A percentile compares a stretch with the other conserved stretches of the same genome.
These are phyloP conservation scores for Alternaria ventricosa DNA, from an alignment of 2,329 filamentous ascomycete species.

Conservation along the genomic window DNA sequence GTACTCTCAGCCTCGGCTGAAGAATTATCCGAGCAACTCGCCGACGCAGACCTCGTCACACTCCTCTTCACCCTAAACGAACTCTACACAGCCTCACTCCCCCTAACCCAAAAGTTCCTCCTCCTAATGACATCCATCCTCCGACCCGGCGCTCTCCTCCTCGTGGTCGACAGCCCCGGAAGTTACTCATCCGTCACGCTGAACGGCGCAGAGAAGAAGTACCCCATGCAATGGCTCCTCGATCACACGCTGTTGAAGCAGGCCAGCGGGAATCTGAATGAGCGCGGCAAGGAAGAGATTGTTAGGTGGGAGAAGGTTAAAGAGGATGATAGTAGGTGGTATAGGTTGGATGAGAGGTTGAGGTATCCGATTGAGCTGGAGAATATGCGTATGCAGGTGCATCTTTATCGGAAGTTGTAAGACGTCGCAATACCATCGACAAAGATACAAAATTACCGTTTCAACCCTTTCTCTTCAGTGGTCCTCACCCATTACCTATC, in stretches of 20 bases:
- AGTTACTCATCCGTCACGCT: constrained; percentile 86
- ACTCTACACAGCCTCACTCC: constrained; percentile 79
- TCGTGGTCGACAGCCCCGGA: constrained; percentile 92
- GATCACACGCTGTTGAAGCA: constrained; percentile 75
- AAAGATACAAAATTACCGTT: not conserved
- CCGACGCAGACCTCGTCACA: constrained; percentile 66
- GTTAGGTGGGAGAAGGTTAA: constrained; percentile 74
- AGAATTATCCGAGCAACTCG: constrained; percentile 42
- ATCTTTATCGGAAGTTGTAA: constrained; percentile 66
- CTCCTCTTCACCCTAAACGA: constrained; percentile 96
- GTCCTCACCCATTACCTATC: not conserved
- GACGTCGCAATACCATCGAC: not conserved
- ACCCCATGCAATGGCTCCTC: constrained; percentile 93
- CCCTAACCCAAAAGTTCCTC: constrained; percentile 78
- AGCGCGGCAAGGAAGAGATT: constrained; percentile 18
- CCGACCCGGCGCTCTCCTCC: constrained; percentile 68
- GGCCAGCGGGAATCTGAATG: constrained; percentile 14
- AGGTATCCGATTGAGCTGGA: constrained; percentile 85
- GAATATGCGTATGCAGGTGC: constrained; percentile 94
- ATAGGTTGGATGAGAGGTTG: constrained; percentile 68
- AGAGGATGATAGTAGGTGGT: constrained; percentile 83
- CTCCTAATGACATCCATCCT: constrained; percentile 68
- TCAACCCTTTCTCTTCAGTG: not conserved
- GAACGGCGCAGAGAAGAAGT: constrained; percentile 64
- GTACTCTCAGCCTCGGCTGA: constrained; percentile 53